phyloP scores from a whole-genome alignment of 108 stramenopile species.

The Fragilariopsis cylindrus region DNA sequence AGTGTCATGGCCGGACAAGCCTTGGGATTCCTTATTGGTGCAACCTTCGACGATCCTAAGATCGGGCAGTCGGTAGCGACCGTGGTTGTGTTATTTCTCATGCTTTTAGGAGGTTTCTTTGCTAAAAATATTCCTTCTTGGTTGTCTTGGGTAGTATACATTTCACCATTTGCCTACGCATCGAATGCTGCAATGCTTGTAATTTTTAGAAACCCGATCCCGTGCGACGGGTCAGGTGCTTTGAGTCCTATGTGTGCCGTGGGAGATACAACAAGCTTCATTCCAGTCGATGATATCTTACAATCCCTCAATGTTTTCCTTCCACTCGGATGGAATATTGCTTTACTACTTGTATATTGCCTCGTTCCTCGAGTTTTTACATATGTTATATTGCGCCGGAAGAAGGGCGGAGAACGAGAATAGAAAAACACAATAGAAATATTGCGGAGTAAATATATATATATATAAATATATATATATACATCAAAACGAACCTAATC shows the following conservation, averaged over 20 bases:
- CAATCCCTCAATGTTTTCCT: conserved; percentile 52
- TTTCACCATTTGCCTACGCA: conserved; percentile 71
- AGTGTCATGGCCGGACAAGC: conserved; percentile 68
- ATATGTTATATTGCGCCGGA: conserved; percentile 44
- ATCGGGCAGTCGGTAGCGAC: conserved; percentile 59
- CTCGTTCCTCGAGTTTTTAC: conserved; percentile 50
- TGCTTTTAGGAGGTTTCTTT: conserved; percentile 75
- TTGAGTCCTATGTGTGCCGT: conserved; percentile 2
- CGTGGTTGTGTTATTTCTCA: conserved; percentile 44
- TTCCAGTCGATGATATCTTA: conserved; percentile 38
- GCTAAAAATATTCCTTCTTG: conserved; percentile 53
- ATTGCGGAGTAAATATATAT: too few species aligned
- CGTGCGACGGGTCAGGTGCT: conserved; percentile 63
- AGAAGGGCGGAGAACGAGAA: conserved; percentile 18
- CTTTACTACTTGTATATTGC: conserved; percentile 49
- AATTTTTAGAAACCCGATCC: conserved; percentile 50
- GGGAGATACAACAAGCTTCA: background rate
- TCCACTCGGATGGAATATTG: conserved; percentile 53
- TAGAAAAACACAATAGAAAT: too few species aligned
- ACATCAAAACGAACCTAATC: too few species aligned
- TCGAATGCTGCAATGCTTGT: conserved; percentile 61
- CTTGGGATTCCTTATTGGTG: conserved; percentile 63
- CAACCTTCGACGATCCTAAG: conserved; percentile 62
- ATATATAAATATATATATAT: too few species aligned
- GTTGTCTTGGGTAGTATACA: conserved; percentile 52